Evolutionary conservation across 2,329 filamentous ascomycete species (phyloP), one percentile per base, ranked within the genome.

Genomic region (Diaporthe australafricana): DNA sequence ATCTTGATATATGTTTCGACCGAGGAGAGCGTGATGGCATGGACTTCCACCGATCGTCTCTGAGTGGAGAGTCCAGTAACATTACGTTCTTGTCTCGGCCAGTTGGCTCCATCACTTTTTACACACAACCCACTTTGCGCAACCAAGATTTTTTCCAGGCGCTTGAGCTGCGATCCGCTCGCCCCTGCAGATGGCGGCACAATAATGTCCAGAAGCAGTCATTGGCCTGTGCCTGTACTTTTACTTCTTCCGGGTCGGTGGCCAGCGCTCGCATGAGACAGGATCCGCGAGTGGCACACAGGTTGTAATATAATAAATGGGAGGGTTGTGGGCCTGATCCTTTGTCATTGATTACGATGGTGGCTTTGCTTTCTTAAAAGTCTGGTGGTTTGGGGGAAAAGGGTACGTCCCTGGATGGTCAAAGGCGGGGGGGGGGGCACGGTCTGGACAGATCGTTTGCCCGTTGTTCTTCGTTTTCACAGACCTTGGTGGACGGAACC

Each of bases 381-480:
- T 25, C n/a, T 7, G 42, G n/a, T n/a, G n/a, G n/a, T n/a, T n/a
- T 27, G 14, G 30, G 30, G 20, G 27, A 35, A 8, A 3, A 3
- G 22, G 32, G 20, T 48, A n/a, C 27, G 30, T 48, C 27, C 60
- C 12, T 50, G 27, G 4, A 63, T 48, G 57, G 60, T 35, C 30
- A 48, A 63, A 35, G 16, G n/a, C n/a, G n/a, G n/a, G n/a, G n/a
- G n/a, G n/a, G 30, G 27, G 25, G n/a, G 55, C 55, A 60, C 55
- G 35, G 22, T n/a, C 38, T 60, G 35, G 12, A 12, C 17, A 12
- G 27, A 11, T 14, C 8, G 6, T 9, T 42, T 57, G 42, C 27
- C 12, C n/a, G 22, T 27, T 17, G 42, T 42, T 48, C 5, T 5
- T 17, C n/a, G 27, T 48, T n/a, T 35, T 35, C 1, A 20, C 27